Evolutionary conservation across 805 yeast species (phyloP), one percentile per base, ranked within the genome.

Genomic region (Scheffersomyces amazonensis): DNA sequence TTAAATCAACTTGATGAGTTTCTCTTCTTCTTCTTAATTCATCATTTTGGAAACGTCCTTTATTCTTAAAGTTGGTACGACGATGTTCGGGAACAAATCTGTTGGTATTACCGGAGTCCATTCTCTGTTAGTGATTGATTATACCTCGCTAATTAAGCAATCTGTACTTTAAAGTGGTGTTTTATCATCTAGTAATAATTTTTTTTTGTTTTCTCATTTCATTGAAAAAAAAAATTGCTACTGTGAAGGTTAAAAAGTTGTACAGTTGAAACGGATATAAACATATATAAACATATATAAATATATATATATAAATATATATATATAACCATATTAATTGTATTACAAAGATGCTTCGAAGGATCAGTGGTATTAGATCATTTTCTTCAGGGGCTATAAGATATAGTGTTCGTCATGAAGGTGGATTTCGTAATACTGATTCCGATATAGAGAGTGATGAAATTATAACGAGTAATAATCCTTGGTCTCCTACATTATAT

Each of bases 21-120:
- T 91, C 99, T 64, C 98, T 84, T 62, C 99, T 85, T 65, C 98
- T 89, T 66, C 99, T 87, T 54, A 93, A 80, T 73, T 93, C 99
- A 61, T 93, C 99, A 42, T 88, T 87, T 55, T 86, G 85, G 60
- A 93, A 93, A 58, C 95, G 80, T 47, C 93, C 88, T 62, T 90
- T 87, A 71, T 93, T 91, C 64, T 93, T 93, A 74, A 87, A 93
- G 59, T 84, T 87, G 30, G 97, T 89, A 66, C 96, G 87, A 67
- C 99, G 89, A 66, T 91, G 91, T 66, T 93, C 98, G 33, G 99
- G 99, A 43, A 93, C 87, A 65, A 87, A 91, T 68, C 90, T 84
- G 52, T 74, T 74, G 30, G 91, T 77, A 29, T 89, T 70, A 48
- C 83, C 89, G 34, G 83, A 69, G 54, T 84, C 90, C 95, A 86